These are phyloP conservation scores for Tulasnella calospora DNA, from an alignment of 768 basidiomycete genomes.

Conservation along the genomic window DNA sequence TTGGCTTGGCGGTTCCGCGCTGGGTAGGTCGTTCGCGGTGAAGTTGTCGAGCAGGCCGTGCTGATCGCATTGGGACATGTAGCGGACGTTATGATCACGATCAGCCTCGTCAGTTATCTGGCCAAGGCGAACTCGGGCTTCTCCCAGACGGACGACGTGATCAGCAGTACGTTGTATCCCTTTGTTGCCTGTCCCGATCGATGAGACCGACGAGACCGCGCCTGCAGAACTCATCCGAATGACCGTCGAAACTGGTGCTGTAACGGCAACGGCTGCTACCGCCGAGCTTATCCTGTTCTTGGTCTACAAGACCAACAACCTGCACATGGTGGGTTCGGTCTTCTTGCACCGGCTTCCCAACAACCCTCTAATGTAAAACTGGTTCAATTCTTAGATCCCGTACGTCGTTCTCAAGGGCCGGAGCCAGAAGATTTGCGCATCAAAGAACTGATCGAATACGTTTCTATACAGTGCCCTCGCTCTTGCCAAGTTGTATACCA, in stretches of 20 bases:
- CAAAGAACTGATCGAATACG: not conserved
- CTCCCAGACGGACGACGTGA: constrained; percentile 18
- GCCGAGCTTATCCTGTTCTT: constrained; percentile 26
- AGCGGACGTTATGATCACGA: constrained; percentile 26
- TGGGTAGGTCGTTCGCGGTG: not conserved
- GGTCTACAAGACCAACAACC: constrained; percentile 22
- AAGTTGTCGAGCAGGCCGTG: not conserved
- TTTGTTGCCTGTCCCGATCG: not conserved
- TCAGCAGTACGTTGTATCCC: not conserved
- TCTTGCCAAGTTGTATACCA: constrained; percentile 27
- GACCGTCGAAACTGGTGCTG: constrained; percentile 27
- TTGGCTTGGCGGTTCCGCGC: constrained; percentile 26
- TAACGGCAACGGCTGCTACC: constrained; percentile 24
- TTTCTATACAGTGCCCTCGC: constrained; percentile 10
- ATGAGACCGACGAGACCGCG: not conserved
- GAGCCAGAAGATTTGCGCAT: not conserved
- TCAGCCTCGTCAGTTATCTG: constrained; percentile 15
- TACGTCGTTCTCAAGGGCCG: not conserved
- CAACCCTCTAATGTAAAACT: not conserved
- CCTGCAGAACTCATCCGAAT: constrained; percentile 18
- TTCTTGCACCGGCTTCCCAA: not conserved
- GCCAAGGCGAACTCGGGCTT: constrained; percentile 18
- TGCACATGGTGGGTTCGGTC: constrained; percentile 6
- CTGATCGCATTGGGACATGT: not conserved
- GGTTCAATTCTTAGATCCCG: not conserved